Conservation (phyloP, 208 protist genomes). For the Lotmaria passim region DNA sequence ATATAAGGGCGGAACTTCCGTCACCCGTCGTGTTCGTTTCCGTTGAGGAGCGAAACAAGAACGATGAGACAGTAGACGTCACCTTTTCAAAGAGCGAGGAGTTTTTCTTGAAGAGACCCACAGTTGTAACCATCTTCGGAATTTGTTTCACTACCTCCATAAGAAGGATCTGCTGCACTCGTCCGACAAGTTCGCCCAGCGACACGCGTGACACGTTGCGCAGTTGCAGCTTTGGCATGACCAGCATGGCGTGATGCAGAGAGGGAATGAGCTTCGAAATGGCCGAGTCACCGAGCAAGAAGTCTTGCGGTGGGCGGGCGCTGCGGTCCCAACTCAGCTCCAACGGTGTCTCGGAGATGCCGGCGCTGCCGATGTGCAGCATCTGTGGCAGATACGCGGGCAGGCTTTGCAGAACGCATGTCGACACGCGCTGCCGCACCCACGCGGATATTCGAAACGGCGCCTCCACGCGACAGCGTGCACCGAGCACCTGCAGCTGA, state of each 20-base stretch:
- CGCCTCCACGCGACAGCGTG: constrained; percentile 20
- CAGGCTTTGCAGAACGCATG: constrained; percentile 13
- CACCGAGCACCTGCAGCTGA: constrained; percentile 44
- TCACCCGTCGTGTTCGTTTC: constrained; percentile 30
- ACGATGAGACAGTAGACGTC: constrained; percentile 29
- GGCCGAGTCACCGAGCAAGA: constrained; percentile 49
- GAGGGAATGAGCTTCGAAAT: constrained; percentile 58
- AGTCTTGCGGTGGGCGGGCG: constrained; percentile 49
- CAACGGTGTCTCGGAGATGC: constrained; percentile 42
- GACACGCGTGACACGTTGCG: constrained; percentile 45
- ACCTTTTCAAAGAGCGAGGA: constrained; percentile 37
- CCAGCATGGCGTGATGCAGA: constrained; percentile 55
- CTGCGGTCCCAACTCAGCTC: constrained; percentile 66
- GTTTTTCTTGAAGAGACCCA: constrained; percentile 49
- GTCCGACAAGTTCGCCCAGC: constrained; percentile 28
- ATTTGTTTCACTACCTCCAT: constrained; percentile 59
- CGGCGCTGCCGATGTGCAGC: constrained; percentile 35
- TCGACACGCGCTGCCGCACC: background rate
- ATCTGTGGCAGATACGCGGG: constrained; percentile 20
- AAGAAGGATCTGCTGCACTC: constrained; percentile 44
- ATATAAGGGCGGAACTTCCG: constrained; percentile 26
- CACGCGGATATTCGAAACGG: constrained; percentile 9
- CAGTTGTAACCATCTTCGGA: constrained; percentile 51
- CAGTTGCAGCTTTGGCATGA: constrained; percentile 47
- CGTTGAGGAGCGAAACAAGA: constrained; percentile 24